A percentile compares a stretch with the other conserved stretches of the same genome.
These are phyloP conservation scores for Neofusicoccum cordaticola DNA, from an alignment of 2,329 filamentous ascomycete genomes.

Conservation along the genomic window DNA sequence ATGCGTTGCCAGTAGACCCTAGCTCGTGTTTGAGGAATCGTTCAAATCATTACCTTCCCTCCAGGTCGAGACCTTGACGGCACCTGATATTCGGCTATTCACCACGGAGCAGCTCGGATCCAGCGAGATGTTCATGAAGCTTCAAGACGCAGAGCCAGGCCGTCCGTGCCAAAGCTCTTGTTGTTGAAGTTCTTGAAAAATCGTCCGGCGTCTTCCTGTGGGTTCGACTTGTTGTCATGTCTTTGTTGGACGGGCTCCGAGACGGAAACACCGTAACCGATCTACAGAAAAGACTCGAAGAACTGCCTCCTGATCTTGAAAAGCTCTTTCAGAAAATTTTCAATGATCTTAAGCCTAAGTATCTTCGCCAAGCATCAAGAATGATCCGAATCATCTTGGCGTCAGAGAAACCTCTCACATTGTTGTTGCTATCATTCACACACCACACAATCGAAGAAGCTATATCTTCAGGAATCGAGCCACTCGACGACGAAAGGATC, in stretches of 20 bases:
- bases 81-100: not conserved
- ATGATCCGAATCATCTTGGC: constrained; percentile 18
- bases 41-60: constrained; percentile 1
- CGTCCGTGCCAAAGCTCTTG: not conserved
- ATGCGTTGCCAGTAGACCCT: not conserved
- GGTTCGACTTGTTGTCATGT: constrained; percentile 22
- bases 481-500: not conserved
- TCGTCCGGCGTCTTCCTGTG: constrained; percentile 24
- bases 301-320: constrained; percentile 20
- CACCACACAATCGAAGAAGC: constrained; percentile 9
- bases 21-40: constrained; percentile 2
- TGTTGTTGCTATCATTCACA: constrained; percentile 18
- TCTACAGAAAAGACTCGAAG: constrained; percentile 15
- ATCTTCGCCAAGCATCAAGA: constrained; percentile 18
- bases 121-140: not conserved
- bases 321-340: constrained; percentile 19
- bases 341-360: not conserved
- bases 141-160: not conserved
- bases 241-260: constrained; percentile 17
- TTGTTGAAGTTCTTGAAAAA: constrained; percentile 14
- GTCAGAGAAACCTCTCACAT: not conserved
- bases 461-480: not conserved
- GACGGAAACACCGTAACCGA: constrained; percentile 19
- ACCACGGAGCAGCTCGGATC: not conserved
- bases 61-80: not conserved